phyloP scores from a whole-genome alignment of 2,329 filamentous ascomycete genomes.

The Colletotrichum paranaense region DNA sequence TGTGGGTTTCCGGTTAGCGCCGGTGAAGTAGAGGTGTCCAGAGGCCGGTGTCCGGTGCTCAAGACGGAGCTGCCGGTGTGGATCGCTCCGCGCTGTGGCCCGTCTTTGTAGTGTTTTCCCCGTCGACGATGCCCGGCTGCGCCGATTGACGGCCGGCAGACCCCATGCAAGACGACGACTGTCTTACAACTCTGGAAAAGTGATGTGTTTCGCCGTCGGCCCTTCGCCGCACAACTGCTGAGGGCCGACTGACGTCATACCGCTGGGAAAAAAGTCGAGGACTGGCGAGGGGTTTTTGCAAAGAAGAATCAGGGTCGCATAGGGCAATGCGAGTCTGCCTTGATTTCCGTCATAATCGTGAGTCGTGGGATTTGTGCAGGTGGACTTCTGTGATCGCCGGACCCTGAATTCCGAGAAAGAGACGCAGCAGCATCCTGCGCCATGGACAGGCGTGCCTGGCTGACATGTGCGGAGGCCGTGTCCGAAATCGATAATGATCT shows the following conservation, averaged over 20 bases:
- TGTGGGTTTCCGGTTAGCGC: neutral
- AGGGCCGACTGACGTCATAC: neutral
- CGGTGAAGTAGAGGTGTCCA: neutral
- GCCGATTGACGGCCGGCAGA: neutral
- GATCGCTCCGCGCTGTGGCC: neutral
- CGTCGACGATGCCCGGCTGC: neutral
- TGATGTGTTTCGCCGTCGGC: neutral
- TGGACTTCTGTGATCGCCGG: neutral
- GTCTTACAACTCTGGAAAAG: neutral
- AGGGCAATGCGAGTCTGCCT: neutral
- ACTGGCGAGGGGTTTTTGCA: neutral
- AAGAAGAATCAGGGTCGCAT: neutral
- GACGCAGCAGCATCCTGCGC: too few relatives aligned
- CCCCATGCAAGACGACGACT: neutral
- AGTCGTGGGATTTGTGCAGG: neutral
- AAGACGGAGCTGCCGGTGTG: neutral
- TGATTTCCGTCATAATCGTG: constrained; percentile 3
- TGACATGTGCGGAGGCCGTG: neutral
- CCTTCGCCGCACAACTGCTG: too few relatives aligned
- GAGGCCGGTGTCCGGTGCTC: neutral
- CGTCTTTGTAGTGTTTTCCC: neutral
- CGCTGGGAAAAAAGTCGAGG: neutral
- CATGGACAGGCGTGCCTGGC: neutral
- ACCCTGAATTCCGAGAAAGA: neutral
- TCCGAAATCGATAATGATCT: neutral